phyloP scores from a whole-genome alignment of 192 early-diverging fungal genomes.

The Podila verticillata region DNA sequence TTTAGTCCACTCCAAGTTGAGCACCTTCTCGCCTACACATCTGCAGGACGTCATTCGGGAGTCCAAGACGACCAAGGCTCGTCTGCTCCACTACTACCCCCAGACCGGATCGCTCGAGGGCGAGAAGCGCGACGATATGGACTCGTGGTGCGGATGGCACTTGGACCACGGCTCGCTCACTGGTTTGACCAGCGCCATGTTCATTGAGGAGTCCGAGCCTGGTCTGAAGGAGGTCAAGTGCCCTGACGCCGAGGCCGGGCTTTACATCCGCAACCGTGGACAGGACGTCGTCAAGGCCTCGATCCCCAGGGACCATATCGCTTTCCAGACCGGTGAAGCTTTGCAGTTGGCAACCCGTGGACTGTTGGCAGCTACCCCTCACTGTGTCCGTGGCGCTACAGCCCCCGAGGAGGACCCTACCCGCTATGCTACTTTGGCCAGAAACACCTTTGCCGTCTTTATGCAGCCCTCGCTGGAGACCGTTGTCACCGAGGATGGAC shows the following conservation, averaged over 20 bases:
- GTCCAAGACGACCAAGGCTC: constrained; percentile 67
- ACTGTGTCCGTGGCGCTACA: constrained; percentile 68
- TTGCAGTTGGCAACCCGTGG: constrained; percentile 60
- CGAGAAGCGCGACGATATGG: constrained; percentile 53
- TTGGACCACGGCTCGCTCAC: constrained; percentile 73
- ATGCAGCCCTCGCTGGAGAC: constrained; percentile 70
- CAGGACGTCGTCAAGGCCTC: constrained; percentile 56
- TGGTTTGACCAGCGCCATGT: constrained; percentile 71
- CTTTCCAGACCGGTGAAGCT: constrained; percentile 78
- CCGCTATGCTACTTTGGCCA: constrained; percentile 50
- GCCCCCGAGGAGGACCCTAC: constrained; percentile 31
- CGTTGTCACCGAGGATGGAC: constrained; percentile 48
- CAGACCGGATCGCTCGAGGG: constrained; percentile 25
- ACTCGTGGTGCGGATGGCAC: constrained; percentile 79
- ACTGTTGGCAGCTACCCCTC: constrained; percentile 70
- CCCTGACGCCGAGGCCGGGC: constrained; percentile 58
- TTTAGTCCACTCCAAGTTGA: constrained; percentile 46
- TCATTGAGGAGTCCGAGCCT: constrained; percentile 57
- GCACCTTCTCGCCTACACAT: constrained; percentile 55
- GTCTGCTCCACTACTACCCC: constrained; percentile 76
- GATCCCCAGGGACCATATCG: constrained; percentile 69
- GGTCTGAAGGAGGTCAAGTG: constrained; percentile 44
- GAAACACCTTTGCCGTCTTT: constrained; percentile 79
- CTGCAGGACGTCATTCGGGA: constrained; percentile 61
- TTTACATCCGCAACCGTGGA: constrained; percentile 67